Evolutionary conservation across 495 filamentous ascomycete genomes (phyloP).

Genomic region (Pseudomonodictys pantanalensis): DNA sequence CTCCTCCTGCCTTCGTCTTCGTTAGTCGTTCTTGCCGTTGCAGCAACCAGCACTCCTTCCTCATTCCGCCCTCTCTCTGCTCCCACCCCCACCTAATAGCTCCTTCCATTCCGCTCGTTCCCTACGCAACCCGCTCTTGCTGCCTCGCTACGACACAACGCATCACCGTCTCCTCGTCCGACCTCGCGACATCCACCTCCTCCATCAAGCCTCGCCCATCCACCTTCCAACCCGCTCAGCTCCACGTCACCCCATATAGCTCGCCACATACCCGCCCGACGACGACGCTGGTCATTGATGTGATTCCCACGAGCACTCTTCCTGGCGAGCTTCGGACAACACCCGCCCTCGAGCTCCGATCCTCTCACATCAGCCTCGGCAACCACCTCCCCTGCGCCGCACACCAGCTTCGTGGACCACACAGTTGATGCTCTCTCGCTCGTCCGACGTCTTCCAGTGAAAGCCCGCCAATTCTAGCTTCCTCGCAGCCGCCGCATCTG

Average conservation of each 20-base stretch:
- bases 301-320: constrained; percentile 15
- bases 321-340: constrained; percentile 24
- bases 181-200: neutral
- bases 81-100: neutral
- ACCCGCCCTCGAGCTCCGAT: constrained; percentile 18
- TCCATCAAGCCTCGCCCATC: constrained; percentile 7
- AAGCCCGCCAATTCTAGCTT: constrained; percentile 26
- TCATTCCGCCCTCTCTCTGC: constrained; percentile 2
- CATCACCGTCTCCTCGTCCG: neutral
- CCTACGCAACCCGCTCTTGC: neutral
- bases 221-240: constrained; percentile 3
- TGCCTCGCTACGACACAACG: neutral
- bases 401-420: constrained; percentile 12
- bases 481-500: constrained; percentile 9
- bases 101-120: neutral
- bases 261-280: no score
- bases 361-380: constrained; percentile 1
- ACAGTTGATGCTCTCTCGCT: constrained; percentile 31
- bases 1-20: neutral
- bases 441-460: constrained; percentile 17
- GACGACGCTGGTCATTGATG: constrained; percentile 32
- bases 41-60: neutral
- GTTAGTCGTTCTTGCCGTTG: neutral
- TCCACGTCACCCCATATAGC: constrained; percentile 12
- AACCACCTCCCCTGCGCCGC: neutral